Evolutionary conservation across 371 early-diverging fungal species (phyloP).

Genomic region (Fennellomyces sp.): DNA sequence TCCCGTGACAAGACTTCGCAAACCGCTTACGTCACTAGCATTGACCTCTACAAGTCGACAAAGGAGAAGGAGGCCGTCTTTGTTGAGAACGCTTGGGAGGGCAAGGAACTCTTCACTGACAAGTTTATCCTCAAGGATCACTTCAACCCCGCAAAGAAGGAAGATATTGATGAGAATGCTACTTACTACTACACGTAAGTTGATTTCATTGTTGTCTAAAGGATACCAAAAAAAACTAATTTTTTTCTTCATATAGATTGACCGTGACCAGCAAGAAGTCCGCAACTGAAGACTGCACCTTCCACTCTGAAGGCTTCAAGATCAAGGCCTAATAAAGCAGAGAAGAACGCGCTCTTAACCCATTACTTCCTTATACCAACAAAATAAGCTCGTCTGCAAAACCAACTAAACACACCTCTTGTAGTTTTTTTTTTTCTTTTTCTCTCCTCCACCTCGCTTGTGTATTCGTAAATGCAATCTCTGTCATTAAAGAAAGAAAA

Average conservation of each 20-base stretch:
- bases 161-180: constrained; percentile 10
- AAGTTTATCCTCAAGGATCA: constrained; percentile 46
- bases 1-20: constrained; percentile 41
- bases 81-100: constrained; percentile 34
- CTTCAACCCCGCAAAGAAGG: constrained; percentile 21
- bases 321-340: not conserved
- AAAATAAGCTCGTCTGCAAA: not conserved
- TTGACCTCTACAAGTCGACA: constrained; percentile 44
- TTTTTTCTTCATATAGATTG: constrained; percentile 4
- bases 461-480: constrained; percentile 6
- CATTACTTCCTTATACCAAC: not conserved
- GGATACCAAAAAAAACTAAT: too few species aligned
- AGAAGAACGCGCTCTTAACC: not conserved
- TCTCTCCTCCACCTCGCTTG: too few species aligned
- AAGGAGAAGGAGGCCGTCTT: constrained; percentile 13
- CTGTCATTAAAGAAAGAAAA: not conserved
- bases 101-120: constrained; percentile 28
- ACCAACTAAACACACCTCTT: not conserved
- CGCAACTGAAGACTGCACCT: constrained; percentile 9
- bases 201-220: too few species aligned
- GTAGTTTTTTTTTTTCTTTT: not conserved
- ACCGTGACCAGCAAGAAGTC: constrained; percentile 8
- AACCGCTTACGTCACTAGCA: constrained; percentile 34
- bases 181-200: constrained; percentile 17
- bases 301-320: constrained; percentile 18